These are phyloP conservation scores for Dactylellina sp. DNA, from an alignment of 2,329 filamentous ascomycete genomes.

Conservation along the genomic window DNA sequence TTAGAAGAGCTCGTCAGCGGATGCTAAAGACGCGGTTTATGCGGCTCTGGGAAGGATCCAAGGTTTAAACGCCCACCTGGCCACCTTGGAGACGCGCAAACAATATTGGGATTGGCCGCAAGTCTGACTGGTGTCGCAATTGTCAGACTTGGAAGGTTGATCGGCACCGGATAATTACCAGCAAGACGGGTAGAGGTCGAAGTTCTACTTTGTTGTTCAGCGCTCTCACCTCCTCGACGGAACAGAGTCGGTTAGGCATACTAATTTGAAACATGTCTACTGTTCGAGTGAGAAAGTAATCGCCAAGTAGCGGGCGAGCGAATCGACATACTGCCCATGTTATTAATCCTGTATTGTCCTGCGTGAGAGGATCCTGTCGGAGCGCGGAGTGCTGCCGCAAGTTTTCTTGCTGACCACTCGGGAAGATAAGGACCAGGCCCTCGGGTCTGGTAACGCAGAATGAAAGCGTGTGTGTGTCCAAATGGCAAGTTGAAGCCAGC, in stretches of 20 bases:
- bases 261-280: slow-evolving; percentile 1
- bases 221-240: background rate
- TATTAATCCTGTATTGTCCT: slow-evolving; percentile 13
- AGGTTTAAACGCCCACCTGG: no score
- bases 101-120: no score
- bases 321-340: background rate
- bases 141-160: no score
- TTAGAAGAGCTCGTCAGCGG: no score
- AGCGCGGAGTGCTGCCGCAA: slow-evolving; percentile 17
- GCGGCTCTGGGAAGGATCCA: no score
- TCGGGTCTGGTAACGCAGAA: background rate
- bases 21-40: no score
- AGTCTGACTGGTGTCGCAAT: no score
- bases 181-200: no score
- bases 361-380: slow-evolving; percentile 9
- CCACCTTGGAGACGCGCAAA: no score
- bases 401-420: background rate
- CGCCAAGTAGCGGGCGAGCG: background rate
- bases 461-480: slow-evolving; percentile 13
- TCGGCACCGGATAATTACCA: no score
- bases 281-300: background rate
- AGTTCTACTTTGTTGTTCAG: background rate
- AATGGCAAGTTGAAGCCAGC: slow-evolving; percentile 19
- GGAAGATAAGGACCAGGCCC: background rate
- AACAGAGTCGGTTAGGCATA: background rate